A percentile compares a stretch with the other conserved stretches of the same genome.
phyloP scores from a whole-genome alignment of 2,329 filamentous ascomycete species.

The Neonectria punicea region DNA sequence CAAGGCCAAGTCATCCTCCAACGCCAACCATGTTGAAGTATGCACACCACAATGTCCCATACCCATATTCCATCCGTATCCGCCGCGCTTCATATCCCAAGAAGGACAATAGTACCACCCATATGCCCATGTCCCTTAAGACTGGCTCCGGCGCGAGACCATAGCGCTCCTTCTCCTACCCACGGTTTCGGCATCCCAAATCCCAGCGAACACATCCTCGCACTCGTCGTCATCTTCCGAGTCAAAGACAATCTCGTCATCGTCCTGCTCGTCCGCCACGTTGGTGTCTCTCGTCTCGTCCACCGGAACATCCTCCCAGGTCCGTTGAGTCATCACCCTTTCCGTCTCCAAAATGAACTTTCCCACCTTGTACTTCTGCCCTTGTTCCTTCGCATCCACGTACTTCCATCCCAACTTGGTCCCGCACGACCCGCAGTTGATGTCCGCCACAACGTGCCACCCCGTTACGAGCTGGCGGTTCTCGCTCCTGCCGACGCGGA shows the following conservation, averaged over 20 bases:
- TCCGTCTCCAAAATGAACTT: constrained; percentile 75
- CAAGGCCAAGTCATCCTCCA: constrained; percentile 29
- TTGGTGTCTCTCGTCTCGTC: constrained; percentile 22
- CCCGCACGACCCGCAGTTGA: constrained; percentile 66
- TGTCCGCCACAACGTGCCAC: constrained; percentile 72
- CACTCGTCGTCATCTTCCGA: constrained; percentile 74
- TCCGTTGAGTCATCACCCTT: constrained; percentile 61
- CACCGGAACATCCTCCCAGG: constrained; percentile 58
- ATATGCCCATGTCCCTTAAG: constrained; percentile 17
- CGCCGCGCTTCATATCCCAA: not conserved
- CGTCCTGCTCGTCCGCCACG: constrained; percentile 23
- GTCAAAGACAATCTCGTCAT: constrained; percentile 63
- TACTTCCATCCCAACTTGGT: constrained; percentile 75
- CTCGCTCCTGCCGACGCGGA: constrained; percentile 64
- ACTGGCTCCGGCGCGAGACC: constrained; percentile 43
- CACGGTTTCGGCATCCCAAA: constrained; percentile 66
- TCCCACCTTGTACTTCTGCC: constrained; percentile 74
- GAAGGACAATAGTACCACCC: constrained; percentile 1
- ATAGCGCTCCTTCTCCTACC: constrained; percentile 57
- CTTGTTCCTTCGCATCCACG: constrained; percentile 67
- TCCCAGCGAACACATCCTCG: constrained; percentile 71
- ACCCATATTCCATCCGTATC: not conserved
- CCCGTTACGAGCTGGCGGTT: constrained; percentile 70
- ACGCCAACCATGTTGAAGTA: constrained; percentile 31
- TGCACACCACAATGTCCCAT: constrained; percentile 5